Evolutionary conservation across 257 asterid genomes (phyloP).

Genomic region (Plantago ovata): DNA sequence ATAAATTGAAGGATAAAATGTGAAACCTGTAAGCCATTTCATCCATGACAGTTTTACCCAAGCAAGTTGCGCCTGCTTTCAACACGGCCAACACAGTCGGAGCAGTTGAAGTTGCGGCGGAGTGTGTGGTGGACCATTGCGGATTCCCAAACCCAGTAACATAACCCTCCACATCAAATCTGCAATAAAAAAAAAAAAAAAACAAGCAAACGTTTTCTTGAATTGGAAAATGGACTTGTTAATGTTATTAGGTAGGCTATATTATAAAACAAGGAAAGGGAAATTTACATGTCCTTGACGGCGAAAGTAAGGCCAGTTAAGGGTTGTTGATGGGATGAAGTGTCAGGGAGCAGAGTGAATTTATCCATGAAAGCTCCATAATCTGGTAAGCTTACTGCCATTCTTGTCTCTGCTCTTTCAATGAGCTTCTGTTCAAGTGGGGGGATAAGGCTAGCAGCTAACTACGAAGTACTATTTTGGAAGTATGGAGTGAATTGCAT

Average conservation of each 20-base stretch:
- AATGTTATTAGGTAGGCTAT: background rate
- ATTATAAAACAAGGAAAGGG: background rate
- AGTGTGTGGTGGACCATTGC: constrained; percentile 78
- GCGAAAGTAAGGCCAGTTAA: constrained; percentile 69
- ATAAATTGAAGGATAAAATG: background rate
- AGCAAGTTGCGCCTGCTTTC: constrained; percentile 77
- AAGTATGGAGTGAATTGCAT: no score
- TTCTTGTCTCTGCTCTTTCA: constrained; percentile 19
- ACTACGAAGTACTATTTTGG: no score
- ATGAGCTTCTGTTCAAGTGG: no score
- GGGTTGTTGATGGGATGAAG: constrained; percentile 48
- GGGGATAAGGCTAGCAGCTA: no score
- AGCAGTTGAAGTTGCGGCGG: constrained; percentile 64
- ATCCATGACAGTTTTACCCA: constrained; percentile 87
- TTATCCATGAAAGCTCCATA: constrained; percentile 70
- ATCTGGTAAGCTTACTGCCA: constrained; percentile 42
- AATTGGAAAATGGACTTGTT: background rate
- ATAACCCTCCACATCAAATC: constrained; percentile 75
- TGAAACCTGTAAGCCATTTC: constrained; percentile 98
- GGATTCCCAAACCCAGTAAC: constrained; percentile 91
- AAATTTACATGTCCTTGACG: constrained; percentile 76
- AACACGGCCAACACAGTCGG: constrained; percentile 53
- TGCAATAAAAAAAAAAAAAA: constrained; percentile 24
- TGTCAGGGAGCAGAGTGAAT: constrained; percentile 37
- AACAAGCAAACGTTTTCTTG: background rate